Evolutionary conservation across 192 early-diverging fungal species (phyloP).

Genomic region (Mortierella hygrophila): DNA sequence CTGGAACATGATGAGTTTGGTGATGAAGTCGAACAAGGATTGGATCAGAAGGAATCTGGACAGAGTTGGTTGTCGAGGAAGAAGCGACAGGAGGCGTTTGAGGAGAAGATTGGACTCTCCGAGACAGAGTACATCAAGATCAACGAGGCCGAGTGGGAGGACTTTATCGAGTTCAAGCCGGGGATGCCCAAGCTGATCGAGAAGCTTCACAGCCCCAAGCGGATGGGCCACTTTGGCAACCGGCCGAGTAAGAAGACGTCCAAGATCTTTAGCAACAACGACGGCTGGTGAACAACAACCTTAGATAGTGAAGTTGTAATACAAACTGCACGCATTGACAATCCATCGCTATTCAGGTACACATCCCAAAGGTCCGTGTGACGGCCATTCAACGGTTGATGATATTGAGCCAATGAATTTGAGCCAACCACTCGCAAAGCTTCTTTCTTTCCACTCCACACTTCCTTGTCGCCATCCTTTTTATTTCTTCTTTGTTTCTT

Average conservation of each 20-base stretch:
- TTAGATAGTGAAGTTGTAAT: not conserved
- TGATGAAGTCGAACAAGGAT: not conserved
- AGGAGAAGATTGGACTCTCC: slow-evolving; percentile 22
- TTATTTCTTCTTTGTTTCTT: too few species aligned
- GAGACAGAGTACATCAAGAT: slow-evolving; percentile 54
- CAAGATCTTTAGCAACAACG: slow-evolving; percentile 55
- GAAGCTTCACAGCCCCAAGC: slow-evolving; percentile 48
- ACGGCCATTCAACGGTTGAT: not conserved
- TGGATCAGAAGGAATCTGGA: not conserved
- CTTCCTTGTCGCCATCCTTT: not conserved
- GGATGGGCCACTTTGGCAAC: slow-evolving; percentile 49
- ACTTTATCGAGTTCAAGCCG: slow-evolving; percentile 52
- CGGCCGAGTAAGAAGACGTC: slow-evolving; percentile 45
- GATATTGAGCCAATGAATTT: slow-evolving; percentile 12
- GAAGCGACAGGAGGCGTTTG: slow-evolving; percentile 40
- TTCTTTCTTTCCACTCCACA: slow-evolving; percentile 15
- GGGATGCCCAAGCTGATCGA: slow-evolving; percentile 52
- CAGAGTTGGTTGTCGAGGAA: slow-evolving; percentile 18
- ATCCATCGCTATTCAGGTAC: not conserved
- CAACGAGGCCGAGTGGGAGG: slow-evolving; percentile 56
- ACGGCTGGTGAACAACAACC: slow-evolving; percentile 31
- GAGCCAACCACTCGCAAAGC: not conserved
- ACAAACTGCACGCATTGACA: too few species aligned
- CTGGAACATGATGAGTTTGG: slow-evolving; percentile 4
- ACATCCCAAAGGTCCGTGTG: not conserved